Base-by-base conservation (phyloP, 805 yeast genomes). In the Starmerella geochares region DNA sequence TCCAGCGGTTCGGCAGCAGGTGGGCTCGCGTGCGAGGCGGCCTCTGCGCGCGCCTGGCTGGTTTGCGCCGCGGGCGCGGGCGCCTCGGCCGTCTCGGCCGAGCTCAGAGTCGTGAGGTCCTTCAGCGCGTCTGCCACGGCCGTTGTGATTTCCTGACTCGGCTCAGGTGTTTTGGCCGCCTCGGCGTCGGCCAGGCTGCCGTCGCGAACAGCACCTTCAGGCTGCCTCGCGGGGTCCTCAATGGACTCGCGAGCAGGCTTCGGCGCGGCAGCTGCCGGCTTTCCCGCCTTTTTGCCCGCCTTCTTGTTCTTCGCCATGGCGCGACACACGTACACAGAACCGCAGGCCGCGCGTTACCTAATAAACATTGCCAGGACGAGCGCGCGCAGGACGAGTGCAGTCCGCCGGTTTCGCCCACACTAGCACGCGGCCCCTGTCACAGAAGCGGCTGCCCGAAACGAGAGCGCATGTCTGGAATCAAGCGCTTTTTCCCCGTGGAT, bases 401-500 rank as follows among this genome's bases (percentile, higher is more conserved):
- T n/a, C n/a, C n/a, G n/a, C n/a, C n/a, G n/a, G n/a, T n/a, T n/a
- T n/a, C n/a, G n/a, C n/a, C n/a, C n/a, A n/a, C n/a, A n/a, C n/a
- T n/a, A n/a, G n/a, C n/a, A 27, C 29, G 29, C 29, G 29, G 17
- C 11, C 17, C 35, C 7, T 31, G n/a, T 8, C 5, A 31, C 17
- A 14, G 16, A 7, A 9, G 35, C 35, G n/a, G 11, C 17, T 31
- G 17, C 35, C 17, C 8, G 11, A 31, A n/a, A 11, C 25, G 21
- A 3, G 27, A 3, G 21, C 9, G 4, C 5, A 52, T 52, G 55
- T 32, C 51, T 17, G 55, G 53, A 8, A 49, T 52, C 42, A 52
- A 49, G 46, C 47, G 47, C 19, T 52, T 52, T 40, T 52, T 52
- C 17, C 48, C 55, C 13, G 53, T 52, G 20, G 52, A 52, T 35